Evolutionary conservation across 768 basidiomycete genomes (phyloP), one percentile per base, ranked within the genome.

Genomic region (Podaxis sp.): DNA sequence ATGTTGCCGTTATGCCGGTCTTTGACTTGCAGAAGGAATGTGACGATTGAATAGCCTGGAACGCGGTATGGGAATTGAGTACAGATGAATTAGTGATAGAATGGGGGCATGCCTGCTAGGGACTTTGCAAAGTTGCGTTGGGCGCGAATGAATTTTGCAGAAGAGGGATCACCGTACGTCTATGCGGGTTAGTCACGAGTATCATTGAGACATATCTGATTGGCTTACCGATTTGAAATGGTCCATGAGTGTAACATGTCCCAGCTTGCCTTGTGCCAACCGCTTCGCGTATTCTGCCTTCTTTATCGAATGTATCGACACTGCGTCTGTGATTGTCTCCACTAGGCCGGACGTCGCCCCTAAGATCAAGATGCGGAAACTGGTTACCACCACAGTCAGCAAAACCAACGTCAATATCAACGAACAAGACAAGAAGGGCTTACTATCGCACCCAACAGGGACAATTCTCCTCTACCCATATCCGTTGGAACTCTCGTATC

Each of bases 1-100:
- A 99, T 99, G 72, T 99, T 99, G 33, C 97, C 97, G 70, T 99
- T 99, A 72, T 99, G 97, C 12, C 97, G 87, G 74, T 99, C 97
- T 76, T 99, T 99, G 75, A 99, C 90, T 76, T 99, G 97, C 3
- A 99, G 85, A 7, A 99, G 86, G 75, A 92, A 98, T n/a, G 95
- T 96, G 41, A 98, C 88, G 54, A 99, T 79, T 2, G 96, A 98
- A 73, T 98, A 99, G 11, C 95, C 95, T 88, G 69, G 44, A 8
- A 17, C 36, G 36, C 58, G 60, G 28, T 8, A 58, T n/a, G 30
- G 12, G 68, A 55, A 55, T 22, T 30, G 49, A 44, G 53, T 33
- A 33, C 20, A 26, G 20, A 44, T 4, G 33, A 20, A 24, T 28
- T 13, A 13, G 24, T 10, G 52, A 40, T 15, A 20, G 37, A 22